Base-by-base conservation (phyloP, 2,329 filamentous ascomycete genomes). In the Epichloe festucae region DNA sequence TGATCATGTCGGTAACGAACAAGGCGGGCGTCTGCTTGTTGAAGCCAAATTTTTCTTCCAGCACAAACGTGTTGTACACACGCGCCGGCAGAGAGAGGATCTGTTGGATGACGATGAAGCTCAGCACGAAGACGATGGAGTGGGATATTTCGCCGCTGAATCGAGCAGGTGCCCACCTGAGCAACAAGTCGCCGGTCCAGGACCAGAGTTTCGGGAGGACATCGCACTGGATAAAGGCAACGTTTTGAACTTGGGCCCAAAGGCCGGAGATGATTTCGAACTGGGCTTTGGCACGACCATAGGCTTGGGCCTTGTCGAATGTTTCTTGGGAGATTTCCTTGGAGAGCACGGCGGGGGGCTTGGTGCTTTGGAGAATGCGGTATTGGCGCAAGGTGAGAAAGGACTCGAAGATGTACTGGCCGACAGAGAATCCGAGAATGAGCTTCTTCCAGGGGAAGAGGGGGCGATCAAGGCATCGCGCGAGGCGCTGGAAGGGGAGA, bases 361-460 rank as follows among this genome's bases (percentile, higher is more conserved):
- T 85, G 12, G 79, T 88, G 59, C 82, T 81, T 65, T 91, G 81
- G 55, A 97, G 78, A 52, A 96, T 81, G 59, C 82, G 81, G 68
- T 96, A 97, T 69, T 98, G 93, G 53, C 93, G 88, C 59, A 88
- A 74, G 27, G 89, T 89, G 50, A 98, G 82, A 71, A 91, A 87
- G 44, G 88, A 83, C 69, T 98, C 93, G 64, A 98, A 84, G 51
- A 89, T 72, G 68, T 88, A 97, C 67, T 98, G 89, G 55, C 86
- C 89, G 61, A 97, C 68, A 34, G 89, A 95, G 73, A 98, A 98
- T 62, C 89, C 87, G 60, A 97, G 79, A 62, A 98, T 90, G 62
- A 98, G 82, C 67, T 82, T 86, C 81, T 96, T 98, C 93, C 93
- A 98, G 51, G 93, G 91, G 73, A 97, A 95, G 64, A 87, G 76